phyloP scores from a whole-genome alignment of 352 stramenopile genomes.

The Phytophthora sp. region DNA sequence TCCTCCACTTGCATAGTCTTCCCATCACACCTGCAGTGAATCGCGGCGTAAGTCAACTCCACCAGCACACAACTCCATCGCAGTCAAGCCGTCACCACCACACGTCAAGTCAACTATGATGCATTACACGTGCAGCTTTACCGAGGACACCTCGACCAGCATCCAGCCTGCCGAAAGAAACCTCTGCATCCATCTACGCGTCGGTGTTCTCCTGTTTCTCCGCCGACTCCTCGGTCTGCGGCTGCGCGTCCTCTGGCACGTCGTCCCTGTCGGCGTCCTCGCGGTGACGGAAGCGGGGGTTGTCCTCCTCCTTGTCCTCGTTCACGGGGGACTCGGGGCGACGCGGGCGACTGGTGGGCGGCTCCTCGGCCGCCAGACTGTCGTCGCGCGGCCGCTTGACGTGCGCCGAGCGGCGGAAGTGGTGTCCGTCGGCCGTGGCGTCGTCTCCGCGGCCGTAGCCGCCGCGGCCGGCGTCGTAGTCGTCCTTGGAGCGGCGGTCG shows the following conservation, averaged over 20 bases:
- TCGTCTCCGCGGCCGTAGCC: slow-evolving; percentile 78
- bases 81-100: no score
- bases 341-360: slow-evolving; percentile 28
- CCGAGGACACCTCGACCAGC: background rate
- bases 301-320: slow-evolving; percentile 35
- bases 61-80: no score
- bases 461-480: slow-evolving; percentile 83
- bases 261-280: slow-evolving; percentile 29
- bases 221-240: slow-evolving; percentile 3
- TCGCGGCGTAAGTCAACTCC: no score
- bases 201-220: slow-evolving; percentile 14
- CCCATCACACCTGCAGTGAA: no score
- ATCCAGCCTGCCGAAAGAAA: no score
- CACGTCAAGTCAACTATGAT: background rate
- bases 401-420: slow-evolving; percentile 71
- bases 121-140: slow-evolving; percentile 1
- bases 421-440: slow-evolving; percentile 55
- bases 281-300: slow-evolving; percentile 31
- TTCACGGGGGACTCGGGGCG: slow-evolving; percentile 18
- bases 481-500: slow-evolving; percentile 83
- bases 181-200: no score
- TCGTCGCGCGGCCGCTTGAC: slow-evolving; percentile 68
- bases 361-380: slow-evolving; percentile 50
- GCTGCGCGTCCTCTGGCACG: slow-evolving; percentile 2
- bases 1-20: no score